Percentiles rank a stretch among this genome's conserved stretches.
Evolutionary conservation across 2,329 filamentous ascomycete genomes (phyloP).

Genomic region (Byssochlamys sp.): DNA sequence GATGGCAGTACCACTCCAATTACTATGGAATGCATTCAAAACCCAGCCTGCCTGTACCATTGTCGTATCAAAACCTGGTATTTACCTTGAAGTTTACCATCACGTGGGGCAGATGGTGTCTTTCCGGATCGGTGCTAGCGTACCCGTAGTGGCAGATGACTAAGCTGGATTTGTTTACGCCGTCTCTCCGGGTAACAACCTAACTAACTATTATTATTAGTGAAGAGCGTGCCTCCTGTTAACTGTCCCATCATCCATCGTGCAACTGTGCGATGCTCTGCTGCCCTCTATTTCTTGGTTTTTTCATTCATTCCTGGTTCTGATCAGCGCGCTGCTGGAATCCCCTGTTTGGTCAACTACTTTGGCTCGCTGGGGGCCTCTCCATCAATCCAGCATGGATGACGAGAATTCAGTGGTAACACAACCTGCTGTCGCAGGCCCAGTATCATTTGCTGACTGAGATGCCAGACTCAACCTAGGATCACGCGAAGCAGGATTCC

Average conservation of each 20-base stretch:
- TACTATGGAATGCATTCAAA: background rate
- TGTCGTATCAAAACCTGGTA: background rate
- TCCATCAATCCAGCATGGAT: constrained; percentile 17
- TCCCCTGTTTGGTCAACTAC: background rate
- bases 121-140: constrained; percentile 1
- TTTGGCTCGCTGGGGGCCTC: background rate
- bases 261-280: background rate
- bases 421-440: background rate
- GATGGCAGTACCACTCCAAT: background rate
- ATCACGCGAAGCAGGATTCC: constrained; percentile 21
- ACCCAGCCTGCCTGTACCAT: background rate
- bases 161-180: constrained; percentile 27
- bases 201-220: no score
- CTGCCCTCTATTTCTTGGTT: background rate
- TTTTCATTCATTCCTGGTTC: background rate
- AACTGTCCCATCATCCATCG: background rate
- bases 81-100: background rate
- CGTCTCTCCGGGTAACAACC: constrained; percentile 15
- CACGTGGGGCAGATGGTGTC: background rate
- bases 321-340: background rate
- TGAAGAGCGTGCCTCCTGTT: background rate
- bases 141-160: constrained; percentile 14
- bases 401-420: constrained; percentile 22
- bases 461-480: constrained; percentile 17
- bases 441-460: background rate